A percentile compares a stretch with the other conserved stretches of the same genome.
Evolutionary conservation across 805 yeast species (phyloP).

Genomic region (Nakazawaea wyomingensis): DNA sequence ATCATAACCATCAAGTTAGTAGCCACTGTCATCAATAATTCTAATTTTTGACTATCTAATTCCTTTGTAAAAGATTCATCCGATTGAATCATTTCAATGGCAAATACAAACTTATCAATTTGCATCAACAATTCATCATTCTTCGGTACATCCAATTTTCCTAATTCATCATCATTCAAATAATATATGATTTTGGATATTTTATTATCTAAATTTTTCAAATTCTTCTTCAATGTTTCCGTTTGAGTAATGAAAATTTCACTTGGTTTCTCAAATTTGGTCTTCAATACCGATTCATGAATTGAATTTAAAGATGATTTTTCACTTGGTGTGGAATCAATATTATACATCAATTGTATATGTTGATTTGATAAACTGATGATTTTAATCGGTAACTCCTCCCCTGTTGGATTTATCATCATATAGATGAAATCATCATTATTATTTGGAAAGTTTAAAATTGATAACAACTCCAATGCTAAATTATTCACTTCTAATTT

Average conservation of each 20-base stretch:
- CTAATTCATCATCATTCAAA: not conserved
- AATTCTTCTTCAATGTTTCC: not conserved
- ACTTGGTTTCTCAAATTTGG: not conserved
- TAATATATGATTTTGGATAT: not conserved
- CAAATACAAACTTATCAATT: conserved; percentile 4
- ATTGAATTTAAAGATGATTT: conserved; percentile 8
- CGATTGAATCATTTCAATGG: conserved; percentile 1
- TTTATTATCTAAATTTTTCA: conserved; percentile 1
- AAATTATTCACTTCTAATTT: not conserved
- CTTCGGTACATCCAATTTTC: too few relatives aligned
- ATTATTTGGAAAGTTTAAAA: not conserved
- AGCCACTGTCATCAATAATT: conserved; percentile 4
- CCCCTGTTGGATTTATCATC: not conserved
- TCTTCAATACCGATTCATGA: not conserved
- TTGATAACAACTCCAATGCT: not conserved
- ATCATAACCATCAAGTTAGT: conserved; percentile 6
- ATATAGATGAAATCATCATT: not conserved
- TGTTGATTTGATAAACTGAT: not conserved
- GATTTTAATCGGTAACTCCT: not conserved
- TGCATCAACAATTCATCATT: conserved; percentile 7
- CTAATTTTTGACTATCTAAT: conserved; percentile 1
- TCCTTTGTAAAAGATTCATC: not conserved
- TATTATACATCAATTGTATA: not conserved
- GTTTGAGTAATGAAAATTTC: not conserved
- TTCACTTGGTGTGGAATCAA: conserved; percentile 5